Conservation (phyloP, 768 basidiomycete genomes). For the Exsudoporus frostii region DNA sequence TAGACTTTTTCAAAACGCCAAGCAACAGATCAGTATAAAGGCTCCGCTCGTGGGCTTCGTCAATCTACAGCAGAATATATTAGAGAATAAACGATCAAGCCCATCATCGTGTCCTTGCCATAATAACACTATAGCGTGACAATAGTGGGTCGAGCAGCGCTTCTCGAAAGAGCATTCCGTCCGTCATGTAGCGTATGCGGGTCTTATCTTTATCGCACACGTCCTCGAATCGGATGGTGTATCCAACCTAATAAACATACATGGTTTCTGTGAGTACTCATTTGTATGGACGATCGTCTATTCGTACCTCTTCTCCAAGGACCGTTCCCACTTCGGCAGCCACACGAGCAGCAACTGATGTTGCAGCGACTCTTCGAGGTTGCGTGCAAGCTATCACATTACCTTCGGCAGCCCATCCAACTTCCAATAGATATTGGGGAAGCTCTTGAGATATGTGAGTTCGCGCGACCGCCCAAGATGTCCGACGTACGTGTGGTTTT, state of each 20-base stretch:
- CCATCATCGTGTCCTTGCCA: slow-evolving; percentile 52
- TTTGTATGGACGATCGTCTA: neutral
- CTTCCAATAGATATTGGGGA: slow-evolving; percentile 91
- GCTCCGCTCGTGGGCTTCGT: slow-evolving; percentile 96
- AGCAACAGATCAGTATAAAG: slow-evolving; percentile 93
- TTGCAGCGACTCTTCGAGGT: slow-evolving; percentile 90
- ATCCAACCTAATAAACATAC: slow-evolving; percentile 70
- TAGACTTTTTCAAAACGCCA: slow-evolving; percentile 89
- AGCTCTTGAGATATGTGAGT: slow-evolving; percentile 56
- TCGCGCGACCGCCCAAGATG: neutral
- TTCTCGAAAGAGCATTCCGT: slow-evolving; percentile 97
- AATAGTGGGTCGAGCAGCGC: slow-evolving; percentile 88
- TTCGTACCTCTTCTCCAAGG: slow-evolving; percentile 79
- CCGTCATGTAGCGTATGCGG: slow-evolving; percentile 93
- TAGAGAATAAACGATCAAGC: neutral
- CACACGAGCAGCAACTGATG: slow-evolving; percentile 87
- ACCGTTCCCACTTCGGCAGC: slow-evolving; percentile 88
- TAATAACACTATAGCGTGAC: slow-evolving; percentile 91
- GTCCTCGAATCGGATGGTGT: slow-evolving; percentile 96
- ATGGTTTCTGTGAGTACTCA: slow-evolving; percentile 5
- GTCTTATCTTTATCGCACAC: slow-evolving; percentile 82
- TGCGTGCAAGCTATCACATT: slow-evolving; percentile 91
- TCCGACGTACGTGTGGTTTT: slow-evolving; percentile 87
- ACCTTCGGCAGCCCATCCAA: slow-evolving; percentile 86
- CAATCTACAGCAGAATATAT: slow-evolving; percentile 54